Conservation (phyloP, 352 stramenopile species). For the Pythium monospermum region DNA sequence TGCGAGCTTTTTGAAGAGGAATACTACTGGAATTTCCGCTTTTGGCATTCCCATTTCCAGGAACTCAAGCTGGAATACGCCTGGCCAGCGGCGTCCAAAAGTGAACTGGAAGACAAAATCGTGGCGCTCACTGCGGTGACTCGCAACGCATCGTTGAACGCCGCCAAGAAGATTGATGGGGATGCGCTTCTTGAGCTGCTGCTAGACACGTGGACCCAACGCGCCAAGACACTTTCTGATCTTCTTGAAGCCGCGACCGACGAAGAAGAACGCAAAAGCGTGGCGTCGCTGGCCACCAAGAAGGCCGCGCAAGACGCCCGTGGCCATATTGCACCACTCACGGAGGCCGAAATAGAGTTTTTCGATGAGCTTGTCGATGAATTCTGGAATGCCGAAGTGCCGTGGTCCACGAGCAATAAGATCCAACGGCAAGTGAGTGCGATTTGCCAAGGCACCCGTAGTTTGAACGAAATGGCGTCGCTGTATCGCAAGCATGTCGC, state of each 20-base stretch:
- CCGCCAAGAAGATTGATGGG: constrained; percentile 65
- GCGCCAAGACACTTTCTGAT: constrained; percentile 37
- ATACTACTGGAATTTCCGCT: constrained; percentile 77
- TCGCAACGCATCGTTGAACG: constrained; percentile 46
- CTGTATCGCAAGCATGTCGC: constrained; percentile 33
- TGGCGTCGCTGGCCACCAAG: constrained; percentile 22
- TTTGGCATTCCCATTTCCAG: constrained; percentile 53
- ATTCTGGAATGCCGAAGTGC: constrained; percentile 63
- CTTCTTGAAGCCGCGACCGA: constrained; percentile 60
- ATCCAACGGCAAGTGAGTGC: constrained; percentile 32
- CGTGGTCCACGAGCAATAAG: constrained; percentile 32
- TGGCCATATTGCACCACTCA: constrained; percentile 34
- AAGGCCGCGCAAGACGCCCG: constrained; percentile 37
- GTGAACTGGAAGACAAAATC: constrained; percentile 60
- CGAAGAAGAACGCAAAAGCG: constrained; percentile 33
- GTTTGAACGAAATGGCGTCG: constrained; percentile 33
- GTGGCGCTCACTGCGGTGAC: constrained; percentile 20
- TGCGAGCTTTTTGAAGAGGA: constrained; percentile 67
- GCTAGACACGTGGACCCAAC: constrained; percentile 55
- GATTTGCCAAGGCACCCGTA: constrained; percentile 16
- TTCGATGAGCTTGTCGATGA: constrained; percentile 59
- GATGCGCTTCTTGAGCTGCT: constrained; percentile 69
- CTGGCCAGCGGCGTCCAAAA: constrained; percentile 42
- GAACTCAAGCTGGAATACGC: constrained; percentile 49
- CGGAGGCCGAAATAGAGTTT: constrained; percentile 27